Base-by-base conservation (phyloP, 371 early-diverging fungal genomes). In the Amoeboaphelidium protococcarum region DNA sequence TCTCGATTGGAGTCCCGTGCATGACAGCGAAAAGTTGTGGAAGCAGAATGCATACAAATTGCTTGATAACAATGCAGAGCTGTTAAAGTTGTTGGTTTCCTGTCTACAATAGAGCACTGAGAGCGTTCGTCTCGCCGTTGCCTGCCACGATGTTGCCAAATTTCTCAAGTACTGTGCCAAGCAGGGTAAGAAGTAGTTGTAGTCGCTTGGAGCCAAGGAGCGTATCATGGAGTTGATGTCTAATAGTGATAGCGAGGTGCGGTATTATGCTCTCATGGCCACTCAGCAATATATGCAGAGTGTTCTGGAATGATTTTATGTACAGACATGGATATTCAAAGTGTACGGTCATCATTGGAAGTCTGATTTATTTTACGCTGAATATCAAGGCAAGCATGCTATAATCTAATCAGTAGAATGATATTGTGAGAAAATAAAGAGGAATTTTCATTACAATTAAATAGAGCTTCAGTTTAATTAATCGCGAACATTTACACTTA, bases 191-290 rank as follows among this genome's bases (percentile, higher is more conserved):
- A 74, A 69, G 78, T 79, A 66, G 48, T 59, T 94, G 31, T 80
- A 87, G 54, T 76, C 81, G 13, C 69, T 79, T 47, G 91, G 92
- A 26, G 83, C 82, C 25, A 95, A 95, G 65, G 73, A 80, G 31
- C 70, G 75, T 42, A 75, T 91, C 48, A 91, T 95, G 92, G 82
- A 78, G 56, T 66, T 90, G 46, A 90, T 95, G 89, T 69, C 80
- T 13, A 74, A 79, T 52, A 73, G 73, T 43, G 70, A 79, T 51
- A 60, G 71, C 20, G 85, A 83, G 56, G 88, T 90, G 40, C 67
- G 80, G 57, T 88, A 88, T 57, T 80, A 87, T 53, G 86, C 89
- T 23, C 67, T 90, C 41, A 53, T 77, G 41, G 83, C 89, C 16
- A 78, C 80, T 44, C 91, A 90, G 60, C 78, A 79, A 62, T 75